Conservation (phyloP, 805 yeast genomes). For the Torulaspora indica region DNA sequence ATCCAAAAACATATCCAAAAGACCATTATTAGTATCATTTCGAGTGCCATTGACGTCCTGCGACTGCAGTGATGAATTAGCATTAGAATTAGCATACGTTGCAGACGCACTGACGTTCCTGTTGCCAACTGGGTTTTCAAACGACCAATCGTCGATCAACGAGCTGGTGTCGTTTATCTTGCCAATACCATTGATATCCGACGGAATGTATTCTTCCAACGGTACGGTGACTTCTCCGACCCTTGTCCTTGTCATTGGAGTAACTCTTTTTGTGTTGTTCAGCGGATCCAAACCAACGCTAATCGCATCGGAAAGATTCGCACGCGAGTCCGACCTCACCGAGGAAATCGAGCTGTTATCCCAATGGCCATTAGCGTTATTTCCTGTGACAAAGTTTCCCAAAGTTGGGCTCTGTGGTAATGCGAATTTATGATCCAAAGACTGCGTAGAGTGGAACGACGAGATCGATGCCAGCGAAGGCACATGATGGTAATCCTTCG, state of each 20-base stretch:
- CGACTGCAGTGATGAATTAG: constrained; percentile 1
- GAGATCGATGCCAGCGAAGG: constrained; percentile 33
- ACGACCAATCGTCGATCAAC: constrained; percentile 15
- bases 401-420: constrained; percentile 33
- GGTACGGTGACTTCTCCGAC: constrained; percentile 41
- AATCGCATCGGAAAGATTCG: constrained; percentile 16
- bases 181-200: constrained; percentile 32
- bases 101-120: constrained; percentile 1
- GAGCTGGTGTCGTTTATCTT: constrained; percentile 25
- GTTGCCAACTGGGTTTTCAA: constrained; percentile 6
- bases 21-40: constrained; percentile 29
- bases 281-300: constrained; percentile 31
- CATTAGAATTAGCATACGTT: constrained; percentile 3
- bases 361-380: constrained; percentile 13
- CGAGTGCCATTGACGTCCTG: constrained; percentile 2
- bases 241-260: constrained; percentile 26
- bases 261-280: constrained; percentile 26
- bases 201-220: constrained; percentile 37
- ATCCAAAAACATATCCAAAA: constrained; percentile 39
- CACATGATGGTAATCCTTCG: constrained; percentile 31
- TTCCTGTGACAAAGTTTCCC: constrained; percentile 5
- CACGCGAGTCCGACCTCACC: constrained; percentile 20
- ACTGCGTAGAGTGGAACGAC: constrained; percentile 33
- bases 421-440: constrained; percentile 29
- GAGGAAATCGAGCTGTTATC: constrained; percentile 20